Base-by-base conservation (phyloP, 2,329 filamentous ascomycete species). In the Knufia fluminis region DNA sequence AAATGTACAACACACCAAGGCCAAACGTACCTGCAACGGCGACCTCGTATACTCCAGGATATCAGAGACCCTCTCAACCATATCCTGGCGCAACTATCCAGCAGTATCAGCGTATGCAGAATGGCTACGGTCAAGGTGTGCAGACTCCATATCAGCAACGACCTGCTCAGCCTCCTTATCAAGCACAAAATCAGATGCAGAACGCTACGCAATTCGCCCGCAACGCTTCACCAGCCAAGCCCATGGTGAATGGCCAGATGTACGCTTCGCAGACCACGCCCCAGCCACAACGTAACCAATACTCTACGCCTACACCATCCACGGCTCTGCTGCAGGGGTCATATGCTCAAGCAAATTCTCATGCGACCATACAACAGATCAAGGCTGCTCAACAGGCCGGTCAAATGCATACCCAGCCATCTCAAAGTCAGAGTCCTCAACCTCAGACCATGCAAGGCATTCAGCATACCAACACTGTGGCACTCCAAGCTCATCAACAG, bases 91-190 rank as follows among this genome's bases (percentile, higher is more conserved):
- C 57, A 44, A 64, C 64, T 41, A 61, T 63, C n/a, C 63, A 62
- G 38, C 68, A 67, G 51, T 68, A 67, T 52, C 68, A 70, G 54
- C 65, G 70, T 14, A 58, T 66, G 12, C 62, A 62, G 44, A 71
- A 70, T 45, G 66, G 67, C 41, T 66, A 46, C 19, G 49, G 42
- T 10, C 45, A 52, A 20, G 44, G 22, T 19, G 48, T 52, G n/a
- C 57, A 57, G 38, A 54, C 56, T n/a, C 53, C 56, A 2, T 50
- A 48, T 40, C 52, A 40, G 16, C 58, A 57, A 38, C 57, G 57
- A 26, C 55, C 57, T 23, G 54, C 50, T 32, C 61, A 61, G 44
- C 51, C 59, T 36, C 58, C 55, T 14, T 63, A 62, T 51, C 61
- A 59, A 49, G 60, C 60, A 33, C 59, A 59, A n/a, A 54, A 58